Evolutionary conservation across 1,284 basidiomycete genomes (phyloP), one percentile per base, ranked within the genome.

Genomic region (Pseudozyma flocculosa): DNA sequence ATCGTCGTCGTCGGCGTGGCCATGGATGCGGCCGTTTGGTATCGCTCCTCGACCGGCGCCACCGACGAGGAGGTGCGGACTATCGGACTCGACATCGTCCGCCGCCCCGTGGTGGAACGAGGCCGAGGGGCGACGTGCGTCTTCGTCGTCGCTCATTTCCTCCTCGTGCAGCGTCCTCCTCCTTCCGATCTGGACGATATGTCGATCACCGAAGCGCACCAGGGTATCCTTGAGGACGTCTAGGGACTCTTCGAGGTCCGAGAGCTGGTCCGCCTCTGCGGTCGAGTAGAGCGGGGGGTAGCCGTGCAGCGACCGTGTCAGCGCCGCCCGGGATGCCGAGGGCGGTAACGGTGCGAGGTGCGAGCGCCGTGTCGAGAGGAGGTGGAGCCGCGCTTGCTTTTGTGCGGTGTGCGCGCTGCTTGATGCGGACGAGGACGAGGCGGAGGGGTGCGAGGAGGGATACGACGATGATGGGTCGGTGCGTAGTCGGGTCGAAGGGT

Each of bases 171-270:
- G 57, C 21, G 71, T 73, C 30, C 71, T 53, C 17, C 61, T 48
- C 2, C 66, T 32, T 17, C 71, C 71, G 23, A 73, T 70, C 61
- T 73, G 71, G 2, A 73, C 71, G 37, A 71, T 71, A 44, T 71
- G 65, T 4, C 66, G 54, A 29, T 73, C 69, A 8, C 71, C 71
- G 23, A 68, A 71, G 2, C 69, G 63, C 3, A 69, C 59, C 37
- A 59, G 65, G 18, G 71, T 59, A 36, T 67, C 55, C 21, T 66
- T 69, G 21, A 63, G 59, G 7, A 54, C 55, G 40, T 73, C 71
- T 40, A 71, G 57, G 15, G 69, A 55, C 15, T 71, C 67, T 42
- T 73, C 71, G 39, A 68, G 54, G n/a, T 73, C 71, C 48, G 66
- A 69, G 18, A 73, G 67, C 51, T 73, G 68, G 38, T 73, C 71